A percentile compares a stretch with the other conserved stretches of the same genome.
Evolutionary conservation across 176 grass and related monocot species (phyloP).

Genomic region (Oryza meyeriana): DNA sequence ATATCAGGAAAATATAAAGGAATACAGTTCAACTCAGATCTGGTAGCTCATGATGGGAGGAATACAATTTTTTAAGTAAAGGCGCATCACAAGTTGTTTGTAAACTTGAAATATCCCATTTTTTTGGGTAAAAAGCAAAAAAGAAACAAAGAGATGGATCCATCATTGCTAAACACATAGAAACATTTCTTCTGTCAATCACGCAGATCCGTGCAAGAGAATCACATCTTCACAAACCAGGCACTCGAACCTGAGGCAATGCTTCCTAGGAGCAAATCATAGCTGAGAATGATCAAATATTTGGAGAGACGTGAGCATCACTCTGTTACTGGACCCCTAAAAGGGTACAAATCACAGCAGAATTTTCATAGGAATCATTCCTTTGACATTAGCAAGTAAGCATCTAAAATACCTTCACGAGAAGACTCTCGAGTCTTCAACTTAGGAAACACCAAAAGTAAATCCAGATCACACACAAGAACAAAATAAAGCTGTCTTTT

Average conservation of each 20-base stretch:
- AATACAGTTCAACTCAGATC: conserved; percentile 47
- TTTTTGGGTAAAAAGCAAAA: conserved; percentile 34
- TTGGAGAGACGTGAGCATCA: conserved; percentile 4
- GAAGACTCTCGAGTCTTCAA: neutral
- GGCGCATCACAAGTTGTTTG: conserved; percentile 21
- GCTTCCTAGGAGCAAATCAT: conserved; percentile 21
- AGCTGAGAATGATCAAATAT: conserved; percentile 19
- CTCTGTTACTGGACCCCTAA: neutral
- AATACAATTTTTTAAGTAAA: conserved; percentile 26
- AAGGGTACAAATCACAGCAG: neutral
- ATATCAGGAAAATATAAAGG: conserved; percentile 31
- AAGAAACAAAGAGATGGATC: conserved; percentile 39
- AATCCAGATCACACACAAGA: conserved; percentile 16
- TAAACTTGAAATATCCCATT: conserved; percentile 39
- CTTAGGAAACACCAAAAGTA: neutral
- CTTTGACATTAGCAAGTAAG: conserved; percentile 7
- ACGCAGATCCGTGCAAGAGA: conserved; percentile 39
- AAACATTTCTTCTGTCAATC: conserved; percentile 46
- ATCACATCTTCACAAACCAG: conserved; percentile 22
- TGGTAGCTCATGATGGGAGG: conserved; percentile 22
- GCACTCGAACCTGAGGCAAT: conserved; percentile 23
- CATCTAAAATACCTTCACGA: conserved; percentile 14
- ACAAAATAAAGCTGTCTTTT: neutral
- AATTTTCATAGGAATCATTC: conserved; percentile 6
- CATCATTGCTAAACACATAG: conserved; percentile 41